Conservation (phyloP, 2,329 filamentous ascomycete genomes). For the Aspergillus pseudoterreus region DNA sequence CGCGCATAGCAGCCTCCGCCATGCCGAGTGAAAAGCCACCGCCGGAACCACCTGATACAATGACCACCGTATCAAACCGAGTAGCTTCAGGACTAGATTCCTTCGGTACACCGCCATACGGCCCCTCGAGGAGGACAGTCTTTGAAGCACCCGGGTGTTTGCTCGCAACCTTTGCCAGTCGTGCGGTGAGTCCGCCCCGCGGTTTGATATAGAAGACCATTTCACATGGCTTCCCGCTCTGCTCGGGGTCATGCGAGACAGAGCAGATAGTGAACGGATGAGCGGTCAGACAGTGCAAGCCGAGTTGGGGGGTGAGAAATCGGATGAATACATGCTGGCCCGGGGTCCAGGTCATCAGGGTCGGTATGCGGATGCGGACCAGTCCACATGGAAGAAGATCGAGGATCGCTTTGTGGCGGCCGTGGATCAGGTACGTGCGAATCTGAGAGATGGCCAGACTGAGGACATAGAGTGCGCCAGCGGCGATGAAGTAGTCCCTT, state of each 20-base stretch:
- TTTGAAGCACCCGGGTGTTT: constrained; percentile 36
- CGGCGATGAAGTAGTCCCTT: constrained; percentile 60
- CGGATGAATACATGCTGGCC: constrained; percentile 57
- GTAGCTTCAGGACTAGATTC: constrained; percentile 23
- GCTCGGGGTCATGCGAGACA: constrained; percentile 29
- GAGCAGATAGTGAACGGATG: constrained; percentile 58
- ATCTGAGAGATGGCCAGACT: constrained; percentile 46
- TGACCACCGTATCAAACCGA: constrained; percentile 42
- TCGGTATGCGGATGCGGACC: constrained; percentile 44
- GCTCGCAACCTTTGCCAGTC: constrained; percentile 40
- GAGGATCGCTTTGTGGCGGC: constrained; percentile 45
- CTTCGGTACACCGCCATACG: constrained; percentile 52
- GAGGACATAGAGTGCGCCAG: constrained; percentile 50
- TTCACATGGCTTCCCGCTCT: constrained; percentile 25
- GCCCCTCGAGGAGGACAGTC: constrained; percentile 54
- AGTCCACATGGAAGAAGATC: constrained; percentile 38
- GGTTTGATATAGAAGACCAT: constrained; percentile 54
- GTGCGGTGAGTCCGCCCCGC: constrained; percentile 48
- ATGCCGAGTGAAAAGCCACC: constrained; percentile 52
- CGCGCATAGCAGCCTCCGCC: constrained; percentile 38
- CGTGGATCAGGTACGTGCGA: constrained; percentile 49
- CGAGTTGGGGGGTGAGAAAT: constrained; percentile 37
- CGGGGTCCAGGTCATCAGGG: constrained; percentile 46
- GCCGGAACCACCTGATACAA: constrained; percentile 56
- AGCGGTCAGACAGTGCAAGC: constrained; percentile 42